Percentiles rank a stretch among this genome's conserved stretches.
Conservation (phyloP, 371 early-diverging fungal species). For the Aphelidium insulamus region DNA sequence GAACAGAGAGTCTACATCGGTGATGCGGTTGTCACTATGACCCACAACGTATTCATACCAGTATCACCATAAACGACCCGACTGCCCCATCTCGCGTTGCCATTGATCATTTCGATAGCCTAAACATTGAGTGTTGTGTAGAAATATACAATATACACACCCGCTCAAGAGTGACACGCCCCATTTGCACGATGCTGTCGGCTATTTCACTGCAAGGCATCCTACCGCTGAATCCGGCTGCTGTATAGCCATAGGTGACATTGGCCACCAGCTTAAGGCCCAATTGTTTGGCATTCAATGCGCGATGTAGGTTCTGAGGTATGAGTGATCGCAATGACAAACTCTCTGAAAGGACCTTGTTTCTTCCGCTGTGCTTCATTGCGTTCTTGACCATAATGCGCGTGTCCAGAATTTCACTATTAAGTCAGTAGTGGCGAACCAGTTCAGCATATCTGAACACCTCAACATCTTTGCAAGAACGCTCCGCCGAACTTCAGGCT, state of each 20-base stretch:
- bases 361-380: conserved; percentile 55
- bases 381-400: conserved; percentile 64
- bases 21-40: neutral
- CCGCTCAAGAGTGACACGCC: conserved; percentile 52
- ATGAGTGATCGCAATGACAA: neutral
- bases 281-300: conserved; percentile 52
- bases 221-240: conserved; percentile 61
- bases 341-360: neutral
- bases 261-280: conserved; percentile 72
- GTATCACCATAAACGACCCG: conserved; percentile 81
- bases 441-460: too few species aligned
- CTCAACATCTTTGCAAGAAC: conserved; percentile 54
- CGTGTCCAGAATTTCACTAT: conserved; percentile 60
- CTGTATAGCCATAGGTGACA: conserved; percentile 75
- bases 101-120: conserved; percentile 40
- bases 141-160: conserved; percentile 6
- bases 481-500: conserved; percentile 43
- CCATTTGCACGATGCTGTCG: conserved; percentile 69
- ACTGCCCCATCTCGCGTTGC: conserved; percentile 39
- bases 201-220: conserved; percentile 80
- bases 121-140: conserved; percentile 4
- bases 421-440: too few species aligned
- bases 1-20: conserved; percentile 44
- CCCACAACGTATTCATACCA: neutral
- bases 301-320: neutral